phyloP scores from a whole-genome alignment of 371 early-diverging fungal species.

The Coemansia sp. region DNA sequence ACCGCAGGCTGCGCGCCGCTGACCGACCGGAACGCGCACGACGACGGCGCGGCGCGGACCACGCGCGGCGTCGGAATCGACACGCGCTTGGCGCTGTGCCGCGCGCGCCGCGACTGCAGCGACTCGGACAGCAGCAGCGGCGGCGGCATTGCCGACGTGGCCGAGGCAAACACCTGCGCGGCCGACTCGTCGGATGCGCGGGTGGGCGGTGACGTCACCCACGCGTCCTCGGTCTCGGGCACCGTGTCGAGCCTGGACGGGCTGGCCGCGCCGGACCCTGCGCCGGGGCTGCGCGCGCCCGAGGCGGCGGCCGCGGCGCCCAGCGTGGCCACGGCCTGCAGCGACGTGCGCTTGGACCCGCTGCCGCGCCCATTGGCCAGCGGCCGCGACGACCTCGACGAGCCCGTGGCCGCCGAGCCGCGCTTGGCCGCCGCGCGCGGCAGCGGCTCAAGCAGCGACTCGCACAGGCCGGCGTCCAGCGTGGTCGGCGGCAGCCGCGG shows the following conservation, averaged over 20 bases:
- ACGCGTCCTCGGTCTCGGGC: constrained; percentile 24
- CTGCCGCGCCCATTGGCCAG: not conserved
- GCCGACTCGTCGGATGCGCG: constrained; percentile 2
- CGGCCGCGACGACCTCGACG: constrained; percentile 16
- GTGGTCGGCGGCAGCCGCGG: constrained; percentile 39
- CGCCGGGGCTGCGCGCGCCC: constrained; percentile 1
- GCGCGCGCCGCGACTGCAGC: constrained; percentile 3
- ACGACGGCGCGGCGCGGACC: constrained; percentile 21
- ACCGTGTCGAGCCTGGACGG: constrained; percentile 21
- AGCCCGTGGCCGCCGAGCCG: not conserved
- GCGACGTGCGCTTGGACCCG: constrained; percentile 12
- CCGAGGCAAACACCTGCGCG: constrained; percentile 11
- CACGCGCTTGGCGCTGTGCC: constrained; percentile 29
- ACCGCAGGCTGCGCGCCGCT: not conserved
- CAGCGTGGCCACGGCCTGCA: constrained; percentile 8
- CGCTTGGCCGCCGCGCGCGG: not conserved
- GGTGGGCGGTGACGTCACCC: constrained; percentile 15
- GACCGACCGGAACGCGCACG: constrained; percentile 19
- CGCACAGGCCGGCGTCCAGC: constrained; percentile 30
- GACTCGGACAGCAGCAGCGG: not conserved
- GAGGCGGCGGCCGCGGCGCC: not conserved
- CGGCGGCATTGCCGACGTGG: constrained; percentile 14
- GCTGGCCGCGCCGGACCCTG: constrained; percentile 6
- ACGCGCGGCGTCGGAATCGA: constrained; percentile 27
- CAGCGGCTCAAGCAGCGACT: constrained; percentile 27